Base-by-base conservation (phyloP, 1,284 basidiomycete genomes). In the Paramarasmius palmivorus region DNA sequence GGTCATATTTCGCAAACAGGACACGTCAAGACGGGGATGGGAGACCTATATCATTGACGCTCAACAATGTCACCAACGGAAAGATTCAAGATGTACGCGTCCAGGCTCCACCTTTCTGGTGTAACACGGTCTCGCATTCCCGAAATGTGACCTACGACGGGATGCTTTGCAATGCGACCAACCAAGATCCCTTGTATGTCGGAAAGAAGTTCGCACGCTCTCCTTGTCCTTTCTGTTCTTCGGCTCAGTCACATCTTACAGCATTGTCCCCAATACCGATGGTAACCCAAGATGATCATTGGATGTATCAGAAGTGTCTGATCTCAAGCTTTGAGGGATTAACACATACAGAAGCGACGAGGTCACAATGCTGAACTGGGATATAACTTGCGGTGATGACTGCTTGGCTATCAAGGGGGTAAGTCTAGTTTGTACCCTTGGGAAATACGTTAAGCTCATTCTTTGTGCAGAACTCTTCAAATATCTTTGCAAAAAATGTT, bases 351-450 rank as follows among this genome's bases (percentile, higher is more conserved):
- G 81, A 38, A 80, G 78, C 49, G 72, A 82, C 59, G 69, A 74
- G 26, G 67, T 87, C 34, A 71, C 76, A 3, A 66, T 86, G 54
- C 57, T 76, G 35, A 78, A 84, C 61, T 83, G 77, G 76, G 80
- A 83, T 63, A 73, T 84, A 25, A 84, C 81, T 20, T 78, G 75
- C 51, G 83, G 85, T 10, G 86, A 86, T 61, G 84, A 86, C 63
- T 86, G 83, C 59, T 66, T 86, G n/a, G 83, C 83, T 4, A 79
- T 86, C 68, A 86, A 86, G 68, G 81, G 82, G 8, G 81, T 83
- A 60, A 45, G 77, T 66, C 26, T 2, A 26, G 15, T 3, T 25
- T 17, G n/a, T n/a, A n/a, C n/a, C n/a, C n/a, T n/a, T n/a, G n/a
- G n/a, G 17, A 42, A 22, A 25, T 22, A 42, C n/a, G 25, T 22